Conservation (phyloP, 2,329 filamentous ascomycete species). For the Fusarium gaditjirri region DNA sequence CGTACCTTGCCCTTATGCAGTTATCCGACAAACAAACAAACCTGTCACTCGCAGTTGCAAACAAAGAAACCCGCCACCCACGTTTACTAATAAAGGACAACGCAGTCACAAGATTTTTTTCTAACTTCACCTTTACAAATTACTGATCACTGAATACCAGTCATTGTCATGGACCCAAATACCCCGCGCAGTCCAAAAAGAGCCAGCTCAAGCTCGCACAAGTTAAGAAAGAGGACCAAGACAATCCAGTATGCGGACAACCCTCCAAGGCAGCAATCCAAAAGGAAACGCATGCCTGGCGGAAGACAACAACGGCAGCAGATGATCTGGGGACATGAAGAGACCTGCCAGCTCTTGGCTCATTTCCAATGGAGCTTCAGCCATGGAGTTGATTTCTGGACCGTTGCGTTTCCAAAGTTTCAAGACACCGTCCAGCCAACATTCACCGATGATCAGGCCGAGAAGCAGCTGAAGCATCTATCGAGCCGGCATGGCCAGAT, state of each 20-base stretch:
- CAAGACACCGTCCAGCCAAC: neutral
- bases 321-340: neutral
- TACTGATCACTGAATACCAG: too few species aligned
- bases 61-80: too few species aligned
- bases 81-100: too few species aligned
- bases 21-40: too few species aligned
- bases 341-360: rapidly evolving
- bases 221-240: neutral
- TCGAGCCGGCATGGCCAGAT: neutral
- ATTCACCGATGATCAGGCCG: rapidly evolving
- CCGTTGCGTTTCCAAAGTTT: rapidly evolving
- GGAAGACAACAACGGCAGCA: rapidly evolving
- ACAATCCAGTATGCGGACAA: neutral
- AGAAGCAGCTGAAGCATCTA: neutral
- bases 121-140: too few species aligned
- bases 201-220: rapidly evolving
- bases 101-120: too few species aligned
- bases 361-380: neutral
- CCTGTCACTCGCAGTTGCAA: too few species aligned
- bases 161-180: neutral
- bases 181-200: neutral
- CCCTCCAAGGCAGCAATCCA: neutral
- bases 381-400: neutral
- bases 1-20: too few species aligned
- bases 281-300: rapidly evolving